These are phyloP conservation scores for Fusarium sp. DNA, from an alignment of 2,329 filamentous ascomycete genomes.

Conservation along the genomic window DNA sequence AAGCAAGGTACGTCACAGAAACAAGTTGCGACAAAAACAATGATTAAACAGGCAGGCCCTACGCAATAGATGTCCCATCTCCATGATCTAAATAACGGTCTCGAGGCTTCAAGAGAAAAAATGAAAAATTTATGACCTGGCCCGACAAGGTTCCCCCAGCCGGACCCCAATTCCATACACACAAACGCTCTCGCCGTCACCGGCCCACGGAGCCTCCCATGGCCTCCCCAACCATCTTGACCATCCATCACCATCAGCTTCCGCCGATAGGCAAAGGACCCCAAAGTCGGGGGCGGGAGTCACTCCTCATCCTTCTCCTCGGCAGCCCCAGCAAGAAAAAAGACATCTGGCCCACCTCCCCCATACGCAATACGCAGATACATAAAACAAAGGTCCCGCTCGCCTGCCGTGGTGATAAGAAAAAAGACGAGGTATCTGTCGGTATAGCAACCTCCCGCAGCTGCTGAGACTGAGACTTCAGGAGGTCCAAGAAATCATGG, in stretches of 20 bases:
- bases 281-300: constrained; percentile 39
- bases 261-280: constrained; percentile 43
- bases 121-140: constrained; percentile 63
- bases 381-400: constrained; percentile 52
- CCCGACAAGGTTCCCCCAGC: constrained; percentile 42
- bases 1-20: constrained; percentile 5
- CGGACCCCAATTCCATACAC: constrained; percentile 43
- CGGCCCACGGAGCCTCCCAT: constrained; percentile 36
- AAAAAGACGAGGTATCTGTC: constrained; percentile 45
- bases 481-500: constrained; percentile 33
- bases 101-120: constrained; percentile 56
- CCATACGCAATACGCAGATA: constrained; percentile 49
- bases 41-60: constrained; percentile 50
- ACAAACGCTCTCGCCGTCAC: constrained; percentile 40
- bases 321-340: constrained; percentile 41
- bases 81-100: constrained; percentile 53
- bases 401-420: constrained; percentile 48
- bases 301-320: constrained; percentile 43
- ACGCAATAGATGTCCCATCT: constrained; percentile 51
- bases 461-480: constrained; percentile 21
- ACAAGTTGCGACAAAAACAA: constrained; percentile 41
- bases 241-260: constrained; percentile 46
- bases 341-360: constrained; percentile 49
- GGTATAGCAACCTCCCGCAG: constrained; percentile 34
- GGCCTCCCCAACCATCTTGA: constrained; percentile 35